Evolutionary conservation across 2,329 filamentous ascomycete genomes (phyloP).

Genomic region (Cadophora sp.): DNA sequence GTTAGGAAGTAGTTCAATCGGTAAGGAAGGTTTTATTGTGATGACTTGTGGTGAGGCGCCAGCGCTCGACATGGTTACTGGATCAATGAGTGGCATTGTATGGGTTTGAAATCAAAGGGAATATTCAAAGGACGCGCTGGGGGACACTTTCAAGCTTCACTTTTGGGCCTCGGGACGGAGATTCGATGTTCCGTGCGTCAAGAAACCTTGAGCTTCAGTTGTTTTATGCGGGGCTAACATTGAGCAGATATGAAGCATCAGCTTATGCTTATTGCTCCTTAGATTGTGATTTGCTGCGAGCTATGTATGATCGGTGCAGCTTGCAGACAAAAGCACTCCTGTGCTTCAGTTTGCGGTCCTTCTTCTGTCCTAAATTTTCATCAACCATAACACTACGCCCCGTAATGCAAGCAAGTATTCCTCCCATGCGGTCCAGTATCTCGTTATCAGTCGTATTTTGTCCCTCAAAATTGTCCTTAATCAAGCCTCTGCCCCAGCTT

Average conservation of each 20-base stretch:
- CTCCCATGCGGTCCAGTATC: not conserved
- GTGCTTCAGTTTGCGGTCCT: not conserved
- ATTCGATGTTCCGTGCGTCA: slow-evolving; percentile 14
- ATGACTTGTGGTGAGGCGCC: slow-evolving; percentile 22
- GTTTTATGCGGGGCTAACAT: not conserved
- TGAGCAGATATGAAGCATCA: not conserved
- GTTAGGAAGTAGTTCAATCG: slow-evolving; percentile 42
- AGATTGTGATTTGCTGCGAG: not conserved
- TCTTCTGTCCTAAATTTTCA: not conserved
- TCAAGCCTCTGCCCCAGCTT: slow-evolving; percentile 27
- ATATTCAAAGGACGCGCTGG: slow-evolving; percentile 1
- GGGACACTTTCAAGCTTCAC: slow-evolving; percentile 10
- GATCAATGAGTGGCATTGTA: slow-evolving; percentile 43
- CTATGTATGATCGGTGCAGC: not conserved
- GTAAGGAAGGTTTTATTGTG: slow-evolving; percentile 35
- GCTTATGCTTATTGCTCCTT: not conserved
- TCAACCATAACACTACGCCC: not conserved
- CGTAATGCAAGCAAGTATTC: not conserved
- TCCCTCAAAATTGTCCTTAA: not conserved
- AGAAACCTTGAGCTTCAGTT: not conserved
- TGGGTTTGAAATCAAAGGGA: not conserved
- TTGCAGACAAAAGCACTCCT: not conserved
- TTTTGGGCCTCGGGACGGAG: slow-evolving; percentile 11
- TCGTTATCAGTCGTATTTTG: not conserved
- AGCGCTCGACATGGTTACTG: slow-evolving; percentile 40